Evolutionary conservation across 257 asterid genomes (phyloP).

Genomic region (Solanum arcanum): DNA sequence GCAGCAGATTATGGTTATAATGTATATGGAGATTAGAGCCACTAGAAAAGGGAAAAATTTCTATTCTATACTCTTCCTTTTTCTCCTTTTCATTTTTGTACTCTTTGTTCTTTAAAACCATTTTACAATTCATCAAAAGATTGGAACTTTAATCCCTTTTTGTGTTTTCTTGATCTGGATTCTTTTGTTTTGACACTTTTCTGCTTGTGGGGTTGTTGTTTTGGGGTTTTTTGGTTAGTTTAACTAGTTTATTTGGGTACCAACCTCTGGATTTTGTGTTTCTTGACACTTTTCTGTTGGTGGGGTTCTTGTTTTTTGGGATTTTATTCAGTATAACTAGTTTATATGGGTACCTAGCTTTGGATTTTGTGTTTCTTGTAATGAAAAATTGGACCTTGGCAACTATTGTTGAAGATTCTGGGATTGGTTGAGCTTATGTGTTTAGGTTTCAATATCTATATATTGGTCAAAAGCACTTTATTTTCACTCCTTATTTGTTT

Average conservation of each 20-base stretch:
- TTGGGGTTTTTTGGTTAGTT: not conserved
- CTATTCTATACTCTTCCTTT: conserved; percentile 58
- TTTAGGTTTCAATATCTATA: conserved; percentile 4
- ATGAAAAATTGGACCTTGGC: conserved; percentile 39
- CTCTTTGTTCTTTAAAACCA: conserved; percentile 52
- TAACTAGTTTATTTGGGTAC: conserved; percentile 17
- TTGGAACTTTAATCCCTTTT: conserved; percentile 19
- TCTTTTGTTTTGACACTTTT: conserved; percentile 6
- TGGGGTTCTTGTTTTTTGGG: not conserved
- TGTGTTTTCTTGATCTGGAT: conserved; percentile 12
- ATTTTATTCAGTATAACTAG: not conserved
- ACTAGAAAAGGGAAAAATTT: conserved; percentile 17
- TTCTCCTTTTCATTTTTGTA: conserved; percentile 63
- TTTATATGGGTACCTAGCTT: conserved; percentile 6
- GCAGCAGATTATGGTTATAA: conserved; percentile 25
- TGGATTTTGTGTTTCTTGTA: conserved; percentile 32
- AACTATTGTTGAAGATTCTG: conserved; percentile 48
- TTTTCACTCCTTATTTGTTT: not conserved
- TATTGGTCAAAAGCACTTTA: not conserved
- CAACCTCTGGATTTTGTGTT: conserved; percentile 9
- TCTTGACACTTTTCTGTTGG: not conserved
- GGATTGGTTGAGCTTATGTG: conserved; percentile 45
- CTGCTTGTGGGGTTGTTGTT: not conserved
- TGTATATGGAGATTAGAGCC: conserved; percentile 74
- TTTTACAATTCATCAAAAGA: not conserved